A percentile compares a stretch with the other conserved stretches of the same genome.
phyloP scores from a whole-genome alignment of 2,329 filamentous ascomycete genomes.

The Colletotrichum sp. region DNA sequence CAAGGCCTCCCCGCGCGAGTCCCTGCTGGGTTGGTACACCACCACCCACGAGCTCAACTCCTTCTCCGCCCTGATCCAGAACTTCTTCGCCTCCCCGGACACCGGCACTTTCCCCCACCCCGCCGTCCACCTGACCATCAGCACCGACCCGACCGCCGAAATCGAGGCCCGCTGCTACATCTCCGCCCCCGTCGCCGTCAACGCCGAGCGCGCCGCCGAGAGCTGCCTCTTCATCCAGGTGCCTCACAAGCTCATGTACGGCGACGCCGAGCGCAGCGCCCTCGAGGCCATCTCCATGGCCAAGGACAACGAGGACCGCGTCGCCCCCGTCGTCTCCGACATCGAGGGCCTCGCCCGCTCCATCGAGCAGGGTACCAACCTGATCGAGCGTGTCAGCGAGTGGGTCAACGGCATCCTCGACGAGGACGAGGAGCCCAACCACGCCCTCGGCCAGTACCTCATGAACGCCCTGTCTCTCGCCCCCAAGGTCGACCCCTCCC shows the following conservation, averaged over 20 bases:
- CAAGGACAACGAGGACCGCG: constrained; percentile 77
- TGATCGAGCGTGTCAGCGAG: constrained; percentile 88
- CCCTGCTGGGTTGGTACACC: constrained; percentile 97
- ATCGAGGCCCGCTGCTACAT: constrained; percentile 95
- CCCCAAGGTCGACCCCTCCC: constrained; percentile 88
- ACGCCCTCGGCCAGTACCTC: constrained; percentile 91
- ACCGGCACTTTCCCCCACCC: constrained; percentile 97
- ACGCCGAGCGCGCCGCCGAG: constrained; percentile 91
- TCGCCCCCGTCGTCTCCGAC: constrained; percentile 78
- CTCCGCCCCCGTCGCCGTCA: constrained; percentile 92
- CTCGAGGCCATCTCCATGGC: constrained; percentile 86
- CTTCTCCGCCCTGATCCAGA: constrained; percentile 98
- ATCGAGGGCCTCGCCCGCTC: constrained; percentile 88
- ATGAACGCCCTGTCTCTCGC: constrained; percentile 92
- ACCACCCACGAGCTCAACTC: constrained; percentile 97
- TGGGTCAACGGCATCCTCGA: constrained; percentile 95
- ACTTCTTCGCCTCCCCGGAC: constrained; percentile 97
- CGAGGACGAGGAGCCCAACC: constrained; percentile 88
- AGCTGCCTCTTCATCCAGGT: constrained; percentile 98
- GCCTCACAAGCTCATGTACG: constrained; percentile 91
- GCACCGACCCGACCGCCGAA: constrained; percentile 84
- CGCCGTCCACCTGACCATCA: constrained; percentile 96
- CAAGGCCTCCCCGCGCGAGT: constrained; percentile 91
- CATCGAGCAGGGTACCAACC: constrained; percentile 84
- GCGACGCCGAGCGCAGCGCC: constrained; percentile 69